Evolutionary conservation across 768 basidiomycete genomes (phyloP).

Genomic region (Pulveroboletus sp.): DNA sequence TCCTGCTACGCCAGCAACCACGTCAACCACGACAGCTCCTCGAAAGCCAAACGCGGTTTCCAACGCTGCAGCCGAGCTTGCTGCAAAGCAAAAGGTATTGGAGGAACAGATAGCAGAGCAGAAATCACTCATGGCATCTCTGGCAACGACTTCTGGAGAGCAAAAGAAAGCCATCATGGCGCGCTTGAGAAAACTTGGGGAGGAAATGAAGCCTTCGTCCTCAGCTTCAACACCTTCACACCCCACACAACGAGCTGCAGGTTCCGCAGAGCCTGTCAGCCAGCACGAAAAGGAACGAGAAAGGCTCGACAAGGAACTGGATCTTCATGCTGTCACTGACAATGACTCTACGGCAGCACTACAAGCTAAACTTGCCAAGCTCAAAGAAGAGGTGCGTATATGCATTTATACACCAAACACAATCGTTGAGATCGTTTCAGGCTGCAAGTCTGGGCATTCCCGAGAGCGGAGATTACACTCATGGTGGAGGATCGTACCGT

Average conservation of each 20-base stretch:
- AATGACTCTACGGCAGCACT: constrained; percentile 64
- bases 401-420: neutral
- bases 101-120: constrained; percentile 88
- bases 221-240: constrained; percentile 29
- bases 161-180: constrained; percentile 82
- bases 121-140: constrained; percentile 74
- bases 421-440: constrained; percentile 25
- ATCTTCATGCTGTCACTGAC: constrained; percentile 46
- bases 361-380: constrained; percentile 69
- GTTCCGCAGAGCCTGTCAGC: constrained; percentile 28
- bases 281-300: constrained; percentile 62
- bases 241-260: constrained; percentile 21
- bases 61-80: constrained; percentile 49
- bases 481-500: constrained; percentile 44
- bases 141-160: constrained; percentile 59
- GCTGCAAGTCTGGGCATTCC: constrained; percentile 74
- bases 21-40: constrained; percentile 23
- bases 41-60: constrained; percentile 39
- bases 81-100: constrained; percentile 70
- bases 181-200: constrained; percentile 68
- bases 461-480: constrained; percentile 41
- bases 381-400: constrained; percentile 71
- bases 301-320: constrained; percentile 80
- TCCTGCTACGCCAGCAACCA: constrained; percentile 37
- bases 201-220: constrained; percentile 63